phyloP scores from a whole-genome alignment of 352 stramenopile species.

The Globisporangium okanoganense region DNA sequence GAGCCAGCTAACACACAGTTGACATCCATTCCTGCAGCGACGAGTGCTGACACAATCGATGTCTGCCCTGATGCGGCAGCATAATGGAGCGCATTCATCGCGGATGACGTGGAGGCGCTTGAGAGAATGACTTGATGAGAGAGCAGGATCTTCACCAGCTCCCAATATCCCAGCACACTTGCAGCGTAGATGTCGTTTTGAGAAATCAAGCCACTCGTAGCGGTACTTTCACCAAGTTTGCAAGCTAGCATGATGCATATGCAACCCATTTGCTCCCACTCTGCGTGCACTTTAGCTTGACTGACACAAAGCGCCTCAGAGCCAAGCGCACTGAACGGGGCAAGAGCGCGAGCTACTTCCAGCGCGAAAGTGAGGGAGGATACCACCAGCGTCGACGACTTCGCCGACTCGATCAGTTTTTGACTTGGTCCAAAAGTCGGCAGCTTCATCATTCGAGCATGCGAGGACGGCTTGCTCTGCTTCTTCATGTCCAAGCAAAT shows the following conservation, averaged over 20 bases:
- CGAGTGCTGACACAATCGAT: slow-evolving; percentile 31
- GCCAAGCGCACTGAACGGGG: slow-evolving; percentile 24
- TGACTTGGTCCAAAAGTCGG: slow-evolving; percentile 1
- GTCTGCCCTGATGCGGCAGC: slow-evolving; percentile 47
- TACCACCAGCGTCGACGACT: slow-evolving; percentile 16
- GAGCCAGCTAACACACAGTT: slow-evolving; percentile 30
- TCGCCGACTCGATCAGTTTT: slow-evolving; percentile 10
- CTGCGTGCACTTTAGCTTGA: slow-evolving; percentile 18
- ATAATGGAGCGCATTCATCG: slow-evolving; percentile 49
- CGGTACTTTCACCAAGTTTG: slow-evolving; percentile 24
- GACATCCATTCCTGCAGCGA: slow-evolving; percentile 52
- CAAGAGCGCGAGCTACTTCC: slow-evolving; percentile 25
- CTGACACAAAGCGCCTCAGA: slow-evolving; percentile 5
- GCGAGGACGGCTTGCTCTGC: background rate
- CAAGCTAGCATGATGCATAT: slow-evolving; percentile 39
- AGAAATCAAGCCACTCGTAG: slow-evolving; percentile 43
- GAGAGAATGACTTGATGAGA: slow-evolving; percentile 48
- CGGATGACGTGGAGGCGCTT: slow-evolving; percentile 23
- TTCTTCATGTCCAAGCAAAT: slow-evolving; percentile 18
- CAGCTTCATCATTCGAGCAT: background rate
- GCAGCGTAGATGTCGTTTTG: slow-evolving; percentile 44
- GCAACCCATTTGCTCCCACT: slow-evolving; percentile 36
- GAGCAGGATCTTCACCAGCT: slow-evolving; percentile 36
- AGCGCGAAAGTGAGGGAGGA: slow-evolving; percentile 51
- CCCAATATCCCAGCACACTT: slow-evolving; percentile 45